These are phyloP conservation scores for Neonectria punicea DNA, from an alignment of 2,329 filamentous ascomycete genomes.

Conservation along the genomic window DNA sequence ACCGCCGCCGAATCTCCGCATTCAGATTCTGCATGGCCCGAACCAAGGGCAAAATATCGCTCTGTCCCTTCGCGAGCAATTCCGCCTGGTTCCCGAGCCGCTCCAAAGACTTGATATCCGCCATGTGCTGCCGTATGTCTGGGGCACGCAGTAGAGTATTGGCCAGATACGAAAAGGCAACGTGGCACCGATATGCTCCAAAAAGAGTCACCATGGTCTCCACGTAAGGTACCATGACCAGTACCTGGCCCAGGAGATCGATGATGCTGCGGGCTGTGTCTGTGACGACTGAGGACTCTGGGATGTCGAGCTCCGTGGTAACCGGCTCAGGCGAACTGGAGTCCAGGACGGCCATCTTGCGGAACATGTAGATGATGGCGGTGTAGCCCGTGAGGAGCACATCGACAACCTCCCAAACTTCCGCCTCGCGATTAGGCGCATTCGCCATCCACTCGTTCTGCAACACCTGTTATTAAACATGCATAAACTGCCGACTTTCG, in stretches of 20 bases:
- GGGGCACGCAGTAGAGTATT: slow-evolving; percentile 36
- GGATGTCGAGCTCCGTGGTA: slow-evolving; percentile 42
- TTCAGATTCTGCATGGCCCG: slow-evolving; percentile 42
- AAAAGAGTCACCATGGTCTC: slow-evolving; percentile 39
- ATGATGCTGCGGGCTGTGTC: slow-evolving; percentile 40
- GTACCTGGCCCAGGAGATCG: slow-evolving; percentile 29
- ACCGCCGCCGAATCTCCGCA: slow-evolving; percentile 36
- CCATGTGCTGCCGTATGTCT: slow-evolving; percentile 25
- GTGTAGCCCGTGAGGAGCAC: slow-evolving; percentile 45
- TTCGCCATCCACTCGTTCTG: slow-evolving; percentile 41
- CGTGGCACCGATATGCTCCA: slow-evolving; percentile 43
- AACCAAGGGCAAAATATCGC: slow-evolving; percentile 42
- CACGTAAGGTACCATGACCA: slow-evolving; percentile 37
- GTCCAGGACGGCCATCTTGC: slow-evolving; percentile 44
- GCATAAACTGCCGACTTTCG: rapidly evolving
- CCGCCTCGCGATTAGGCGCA: slow-evolving; percentile 31
- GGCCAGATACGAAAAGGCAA: slow-evolving; percentile 43
- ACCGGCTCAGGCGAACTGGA: slow-evolving; percentile 42
- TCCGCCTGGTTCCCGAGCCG: slow-evolving; percentile 29
- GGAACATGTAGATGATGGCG: slow-evolving; percentile 48
- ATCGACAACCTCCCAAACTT: slow-evolving; percentile 44
- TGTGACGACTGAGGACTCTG: slow-evolving; percentile 43
- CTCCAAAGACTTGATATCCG: slow-evolving; percentile 38
- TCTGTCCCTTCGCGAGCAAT: slow-evolving; percentile 34
- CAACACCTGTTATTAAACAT: neutral